Evolutionary conservation across 176 grass and related monocot genomes (phyloP).

Genomic region (Bothriochloa decipiens): DNA sequence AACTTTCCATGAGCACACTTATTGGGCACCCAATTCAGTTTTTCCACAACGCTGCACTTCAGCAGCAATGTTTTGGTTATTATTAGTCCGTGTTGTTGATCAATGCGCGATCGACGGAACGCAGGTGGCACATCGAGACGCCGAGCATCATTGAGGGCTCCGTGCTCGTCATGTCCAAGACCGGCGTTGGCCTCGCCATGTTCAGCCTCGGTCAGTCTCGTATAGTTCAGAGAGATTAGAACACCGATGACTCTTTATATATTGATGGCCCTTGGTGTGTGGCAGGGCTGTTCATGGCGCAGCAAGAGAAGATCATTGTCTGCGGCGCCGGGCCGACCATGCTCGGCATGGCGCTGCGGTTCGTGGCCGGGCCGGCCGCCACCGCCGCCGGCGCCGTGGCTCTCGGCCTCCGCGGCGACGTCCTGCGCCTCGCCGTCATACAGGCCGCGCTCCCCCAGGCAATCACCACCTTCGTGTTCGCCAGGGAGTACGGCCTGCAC

Average conservation of each 20-base stretch:
- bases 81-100: neutral
- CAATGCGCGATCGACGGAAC: neutral
- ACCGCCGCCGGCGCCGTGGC: slow-evolving; percentile 49
- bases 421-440: slow-evolving; percentile 74
- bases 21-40: neutral
- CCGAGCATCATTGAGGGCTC: slow-evolving; percentile 78
- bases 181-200: slow-evolving; percentile 75
- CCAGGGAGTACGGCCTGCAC: slow-evolving; percentile 78
- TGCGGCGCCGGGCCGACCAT: slow-evolving; percentile 56
- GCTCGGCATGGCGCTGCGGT: slow-evolving; percentile 72
- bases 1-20: neutral
- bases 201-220: slow-evolving; percentile 43
- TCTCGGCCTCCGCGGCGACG: slow-evolving; percentile 62
- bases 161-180: slow-evolving; percentile 75
- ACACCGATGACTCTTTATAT: too few species aligned
- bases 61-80: neutral
- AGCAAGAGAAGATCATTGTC: slow-evolving; percentile 77
- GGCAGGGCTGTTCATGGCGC: slow-evolving; percentile 89
- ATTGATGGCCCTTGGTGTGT: too few species aligned
- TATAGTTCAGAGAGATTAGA: too few species aligned
- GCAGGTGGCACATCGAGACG: slow-evolving; percentile 78
- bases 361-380: slow-evolving; percentile 65
- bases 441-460: slow-evolving; percentile 87
- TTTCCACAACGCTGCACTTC: neutral
- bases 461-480: slow-evolving; percentile 76